Base-by-base conservation (phyloP, 306 rosid genomes). In the Vachellia pachyceras region DNA sequence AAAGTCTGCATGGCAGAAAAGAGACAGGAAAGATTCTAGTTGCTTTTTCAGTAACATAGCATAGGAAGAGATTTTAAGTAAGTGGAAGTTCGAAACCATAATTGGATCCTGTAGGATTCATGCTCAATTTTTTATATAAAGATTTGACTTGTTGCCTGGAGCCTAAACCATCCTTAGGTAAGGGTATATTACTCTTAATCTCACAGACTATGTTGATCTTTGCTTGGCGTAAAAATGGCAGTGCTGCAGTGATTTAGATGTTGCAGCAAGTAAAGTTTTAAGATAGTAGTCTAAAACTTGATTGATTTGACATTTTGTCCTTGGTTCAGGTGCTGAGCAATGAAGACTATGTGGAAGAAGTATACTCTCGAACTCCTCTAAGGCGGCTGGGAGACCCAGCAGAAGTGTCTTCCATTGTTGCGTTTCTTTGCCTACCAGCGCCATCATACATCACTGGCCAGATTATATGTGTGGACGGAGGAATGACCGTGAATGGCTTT, bases 381-480 rank as follows among this genome's bases (percentile, higher is more conserved):
- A 57, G 89, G 77, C 88, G 97, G 42, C 79, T 90, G 1, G 97
- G 94, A 67, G 91, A 91, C 70, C 97, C 97, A 29, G 77, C 50
- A 3, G 97, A 93, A 82, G 94, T 93, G 36, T 90, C 96, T 8
- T 85, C 94, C 68, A 63, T 86, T 23, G 96, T 91, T 44, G 92
- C 94, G 77, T 93, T 89, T 88, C 89, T 89, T 73, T 93, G 96
- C 90, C 78, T 90, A 44, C 97, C 97, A 35, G 97, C 93, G 40
- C 85, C 94, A 6, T 90, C 96, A 36, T 93, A 90, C 82, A 85
- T 91, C 76, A 93, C 92, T 57, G 97, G 97, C 42, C 97, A 93
- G 77, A 83, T 90, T 78, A 86, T 93, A 66, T 88, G 94, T 77
- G 87, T 91, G 23, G 94, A 93, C 80, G 97, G 97, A 60, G 97